Evolutionary conservation across 805 yeast genomes (phyloP), one percentile per base, ranked within the genome.

Genomic region (Wickerhamomyces tratensis): DNA sequence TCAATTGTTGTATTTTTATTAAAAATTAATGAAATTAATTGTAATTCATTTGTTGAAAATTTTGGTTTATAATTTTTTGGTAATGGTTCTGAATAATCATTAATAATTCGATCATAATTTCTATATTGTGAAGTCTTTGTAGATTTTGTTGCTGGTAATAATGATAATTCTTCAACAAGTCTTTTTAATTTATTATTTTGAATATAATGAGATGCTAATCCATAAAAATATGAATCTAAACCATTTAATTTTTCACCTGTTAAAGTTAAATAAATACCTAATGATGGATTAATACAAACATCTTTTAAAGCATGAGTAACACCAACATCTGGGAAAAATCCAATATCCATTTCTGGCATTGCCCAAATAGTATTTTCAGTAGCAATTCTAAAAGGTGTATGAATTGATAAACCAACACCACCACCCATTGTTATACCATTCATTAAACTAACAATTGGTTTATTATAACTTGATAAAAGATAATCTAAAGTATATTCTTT

Each of bases 381-480:
- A n/a, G 94, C 95, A 35, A 93, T 68, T 57, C 98, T 77, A 70
- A 91, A 91, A 4, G 96, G 93, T 10, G 86, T 82, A 63, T 93
- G 98, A 36, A 86, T 82, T 1, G 93, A 72, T 38, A 93, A 67
- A 6, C 98, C 98, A 37, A 88, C 95, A 52, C 98, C 98, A 41
- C 98, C 98, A 43, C 98, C 98, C 95, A 93, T 87, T 29, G 91
- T 86, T 53, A 91, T 86, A 25, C 98, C 97, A 57, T 93, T 82
- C 78, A 84, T 81, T 35, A 87, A 55, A 0, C 95, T 69, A n/a
- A 93, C 80, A 46, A 85, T 72, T 2, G 98, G 98, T 67, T 88
- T 91, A 45, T 80, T 68, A 52, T 77, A 88, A 13, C 91, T 80
- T 10, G 95, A 81, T 46, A 89, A 69, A 40, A 82, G 65, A 56